Base-by-base conservation (phyloP, 495 filamentous ascomycete genomes). In the Daldinia vernicosa region DNA sequence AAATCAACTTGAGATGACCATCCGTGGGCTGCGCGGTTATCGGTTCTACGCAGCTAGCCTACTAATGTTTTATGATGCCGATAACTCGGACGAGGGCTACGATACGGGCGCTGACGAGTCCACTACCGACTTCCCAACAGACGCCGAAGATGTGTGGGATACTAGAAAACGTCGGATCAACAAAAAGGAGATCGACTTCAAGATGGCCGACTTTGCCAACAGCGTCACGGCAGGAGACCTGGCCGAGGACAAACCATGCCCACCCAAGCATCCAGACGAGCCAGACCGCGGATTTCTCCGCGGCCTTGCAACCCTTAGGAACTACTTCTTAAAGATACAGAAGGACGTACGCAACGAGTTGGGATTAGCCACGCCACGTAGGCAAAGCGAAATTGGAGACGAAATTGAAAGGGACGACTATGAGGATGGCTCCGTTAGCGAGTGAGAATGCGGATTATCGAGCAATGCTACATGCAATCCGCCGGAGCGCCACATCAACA, bases 191-290 rank as follows among this genome's bases (percentile, higher is more conserved):
- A 92, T 99, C 65, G 91, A 97, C 74, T 86, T 99, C 76, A 98
- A 98, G 79, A 97, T 99, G 77, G 94, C 97, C 50, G 95, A 99
- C 77, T 99, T 99, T 83, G 95, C 95, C 27, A 99, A 99, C 76
- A 98, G 94, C 70, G 91, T 98, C 7, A 97, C 93, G 9, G 91
- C 92, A 4, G 93, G 94, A 58, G 93, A 97, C 74, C 79, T 89
- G 24, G 77, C 73, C 1, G 82, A 89, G 6, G 82, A 86, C 60
- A 86, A 88, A 30, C 84, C 88, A 30, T 97, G 95, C 67, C 96
- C 96, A 17, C 95, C 96, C 26, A 83, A 89, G 59, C 85, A 94
- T 77, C 92, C 91, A 3, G 80, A 89, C 52, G 91, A 92, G 66
- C 89, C 97, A 33, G 95, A 99, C 74, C 84, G 88, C 22, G 95